phyloP scores from a whole-genome alignment of 1,284 basidiomycete genomes.

The Cryptococcus sp. region DNA sequence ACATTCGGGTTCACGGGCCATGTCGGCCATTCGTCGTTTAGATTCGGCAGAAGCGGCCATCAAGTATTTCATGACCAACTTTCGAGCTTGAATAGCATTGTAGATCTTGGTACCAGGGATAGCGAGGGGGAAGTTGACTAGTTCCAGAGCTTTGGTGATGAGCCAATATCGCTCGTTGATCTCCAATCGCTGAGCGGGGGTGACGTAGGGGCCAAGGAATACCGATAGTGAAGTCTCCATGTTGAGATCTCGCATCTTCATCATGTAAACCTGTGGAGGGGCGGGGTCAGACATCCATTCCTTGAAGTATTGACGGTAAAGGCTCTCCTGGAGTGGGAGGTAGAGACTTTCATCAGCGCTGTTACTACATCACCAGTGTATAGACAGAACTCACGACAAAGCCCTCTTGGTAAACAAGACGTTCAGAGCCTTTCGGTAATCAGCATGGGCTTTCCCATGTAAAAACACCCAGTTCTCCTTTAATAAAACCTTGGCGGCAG shows the following conservation, averaged over 20 bases:
- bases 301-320: constrained; percentile 72
- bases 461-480: constrained; percentile 98
- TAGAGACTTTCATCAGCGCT: constrained; percentile 51
- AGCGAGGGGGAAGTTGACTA: constrained; percentile 98
- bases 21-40: constrained; percentile 75
- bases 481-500: constrained; percentile 81
- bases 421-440: constrained; percentile 90
- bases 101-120: constrained; percentile 95
- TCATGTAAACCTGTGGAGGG: constrained; percentile 72
- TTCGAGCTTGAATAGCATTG: constrained; percentile 89
- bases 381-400: constrained; percentile 59
- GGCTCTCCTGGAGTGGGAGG: constrained; percentile 76
- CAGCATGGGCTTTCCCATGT: constrained; percentile 87
- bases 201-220: constrained; percentile 88
- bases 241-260: constrained; percentile 85
- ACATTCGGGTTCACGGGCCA: constrained; percentile 75
- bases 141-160: constrained; percentile 90
- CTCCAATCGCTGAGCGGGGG: constrained; percentile 68
- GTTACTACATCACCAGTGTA: neutral
- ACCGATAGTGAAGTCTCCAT: constrained; percentile 96
- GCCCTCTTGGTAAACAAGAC: constrained; percentile 91
- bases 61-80: constrained; percentile 79
- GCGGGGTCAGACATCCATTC: constrained; percentile 62
- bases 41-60: constrained; percentile 71
- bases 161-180: constrained; percentile 95